A percentile compares a stretch with the other conserved stretches of the same genome.
phyloP scores from a whole-genome alignment of 768 basidiomycete genomes.

The Boletus tylopilopsis region DNA sequence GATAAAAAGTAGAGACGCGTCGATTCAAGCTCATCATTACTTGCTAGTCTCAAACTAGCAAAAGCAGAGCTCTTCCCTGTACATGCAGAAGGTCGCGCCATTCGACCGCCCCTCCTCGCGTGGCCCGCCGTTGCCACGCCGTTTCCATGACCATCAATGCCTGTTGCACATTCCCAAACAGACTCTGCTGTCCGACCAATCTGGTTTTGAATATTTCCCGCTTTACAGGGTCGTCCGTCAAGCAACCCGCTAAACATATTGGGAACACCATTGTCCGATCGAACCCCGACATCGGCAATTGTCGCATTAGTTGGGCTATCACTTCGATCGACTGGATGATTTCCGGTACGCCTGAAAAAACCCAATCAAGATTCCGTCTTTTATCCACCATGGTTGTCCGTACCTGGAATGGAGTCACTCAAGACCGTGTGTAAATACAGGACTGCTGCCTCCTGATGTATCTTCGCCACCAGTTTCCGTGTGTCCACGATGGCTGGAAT shows the following conservation, averaged over 20 bases:
- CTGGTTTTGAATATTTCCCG: slow-evolving; percentile 59
- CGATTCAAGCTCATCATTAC: neutral
- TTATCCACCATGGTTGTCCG: slow-evolving; percentile 21
- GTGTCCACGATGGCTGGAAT: slow-evolving; percentile 38
- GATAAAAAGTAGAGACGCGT: slow-evolving; percentile 10
- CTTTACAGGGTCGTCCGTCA: slow-evolving; percentile 60
- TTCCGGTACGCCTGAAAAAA: slow-evolving; percentile 60
- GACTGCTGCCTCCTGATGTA: slow-evolving; percentile 64
- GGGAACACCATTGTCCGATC: slow-evolving; percentile 74
- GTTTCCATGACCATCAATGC: slow-evolving; percentile 61
- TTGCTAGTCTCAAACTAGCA: slow-evolving; percentile 27
- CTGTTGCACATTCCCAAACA: slow-evolving; percentile 58
- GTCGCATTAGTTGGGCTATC: slow-evolving; percentile 50
- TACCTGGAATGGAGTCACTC: slow-evolving; percentile 68
- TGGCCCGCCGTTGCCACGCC: slow-evolving; percentile 66
- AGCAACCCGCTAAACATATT: slow-evolving; percentile 66
- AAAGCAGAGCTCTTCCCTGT: slow-evolving; percentile 27
- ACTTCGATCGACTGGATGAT: slow-evolving; percentile 54
- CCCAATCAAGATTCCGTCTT: neutral
- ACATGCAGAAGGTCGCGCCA: slow-evolving; percentile 51
- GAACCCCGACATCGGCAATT: slow-evolving; percentile 52
- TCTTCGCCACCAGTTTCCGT: slow-evolving; percentile 44
- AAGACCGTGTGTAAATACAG: slow-evolving; percentile 70
- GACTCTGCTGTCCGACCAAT: slow-evolving; percentile 50
- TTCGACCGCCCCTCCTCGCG: slow-evolving; percentile 49